Evolutionary conservation across 257 asterid genomes (phyloP).

Genomic region (Solanum tarijense): DNA sequence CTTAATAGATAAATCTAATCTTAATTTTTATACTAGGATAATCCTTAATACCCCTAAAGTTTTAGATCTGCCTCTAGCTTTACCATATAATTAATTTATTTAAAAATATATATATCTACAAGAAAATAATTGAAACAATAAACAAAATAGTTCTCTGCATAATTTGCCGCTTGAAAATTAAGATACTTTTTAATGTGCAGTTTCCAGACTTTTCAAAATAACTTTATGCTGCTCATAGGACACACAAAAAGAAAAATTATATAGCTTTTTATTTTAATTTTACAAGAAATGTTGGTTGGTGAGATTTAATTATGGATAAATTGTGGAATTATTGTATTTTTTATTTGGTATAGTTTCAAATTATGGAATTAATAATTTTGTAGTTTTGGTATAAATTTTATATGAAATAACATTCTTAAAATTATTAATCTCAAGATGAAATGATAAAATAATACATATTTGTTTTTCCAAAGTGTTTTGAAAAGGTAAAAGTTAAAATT

Average conservation of each 20-base stretch:
- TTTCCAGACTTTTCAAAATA: not conserved
- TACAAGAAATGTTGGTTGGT: not conserved
- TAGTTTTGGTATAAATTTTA: not conserved
- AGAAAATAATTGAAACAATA: not conserved
- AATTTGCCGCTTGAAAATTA: not conserved
- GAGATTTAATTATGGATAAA: not conserved
- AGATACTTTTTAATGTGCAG: not conserved
- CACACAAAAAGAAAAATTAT: not conserved
- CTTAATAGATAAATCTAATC: not conserved
- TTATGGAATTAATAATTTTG: not conserved
- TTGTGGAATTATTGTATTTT: not conserved
- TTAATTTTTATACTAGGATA: not conserved
- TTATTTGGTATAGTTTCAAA: not conserved
- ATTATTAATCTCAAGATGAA: not conserved
- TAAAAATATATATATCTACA: not conserved
- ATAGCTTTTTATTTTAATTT: not conserved
- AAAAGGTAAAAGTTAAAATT: not conserved
- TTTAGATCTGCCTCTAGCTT: not conserved
- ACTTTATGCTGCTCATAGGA: not conserved
- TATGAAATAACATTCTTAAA: no score
- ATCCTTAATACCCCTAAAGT: not conserved
- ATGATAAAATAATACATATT: not conserved
- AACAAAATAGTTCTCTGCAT: not conserved
- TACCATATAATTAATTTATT: not conserved
- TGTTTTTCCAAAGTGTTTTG: not conserved